These are phyloP conservation scores for Cladosporium velox DNA, from an alignment of 2,329 filamentous ascomycete species.

Conservation along the genomic window DNA sequence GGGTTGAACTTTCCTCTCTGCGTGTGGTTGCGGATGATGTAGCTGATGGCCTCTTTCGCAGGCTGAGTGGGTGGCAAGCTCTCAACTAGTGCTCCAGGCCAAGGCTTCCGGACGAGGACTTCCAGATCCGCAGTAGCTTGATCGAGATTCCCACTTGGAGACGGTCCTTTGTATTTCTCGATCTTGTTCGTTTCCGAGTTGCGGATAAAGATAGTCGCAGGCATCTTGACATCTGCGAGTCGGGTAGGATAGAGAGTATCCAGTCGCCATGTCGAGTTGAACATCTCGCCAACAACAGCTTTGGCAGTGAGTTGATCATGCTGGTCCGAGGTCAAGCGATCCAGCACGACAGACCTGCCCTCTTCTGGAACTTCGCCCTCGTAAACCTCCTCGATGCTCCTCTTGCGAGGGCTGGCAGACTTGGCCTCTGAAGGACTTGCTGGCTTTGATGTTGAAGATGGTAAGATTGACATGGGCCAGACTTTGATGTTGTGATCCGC, in stretches of 20 bases:
- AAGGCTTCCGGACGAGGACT: conserved; percentile 74
- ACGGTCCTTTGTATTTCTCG: conserved; percentile 69
- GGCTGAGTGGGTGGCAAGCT: conserved; percentile 69
- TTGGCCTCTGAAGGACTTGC: conserved; percentile 8
- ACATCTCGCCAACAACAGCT: conserved; percentile 72
- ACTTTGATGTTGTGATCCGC: conserved; percentile 75
- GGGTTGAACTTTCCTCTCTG: conserved; percentile 79
- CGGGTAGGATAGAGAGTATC: conserved; percentile 69
- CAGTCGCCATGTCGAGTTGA: conserved; percentile 72
- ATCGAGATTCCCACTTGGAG: conserved; percentile 53
- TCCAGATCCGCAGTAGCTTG: conserved; percentile 61
- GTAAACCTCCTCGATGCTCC: conserved; percentile 39
- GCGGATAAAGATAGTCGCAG: conserved; percentile 69
- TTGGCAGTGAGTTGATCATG: conserved; percentile 49
- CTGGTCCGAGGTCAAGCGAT: conserved; percentile 48
- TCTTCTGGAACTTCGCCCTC: conserved; percentile 32
- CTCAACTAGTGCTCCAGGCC: conserved; percentile 69
- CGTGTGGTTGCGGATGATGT: conserved; percentile 76
- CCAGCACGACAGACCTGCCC: conserved; percentile 31
- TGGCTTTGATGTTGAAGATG: conserved; percentile 23
- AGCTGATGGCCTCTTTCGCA: conserved; percentile 72
- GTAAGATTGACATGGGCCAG: conserved; percentile 72
- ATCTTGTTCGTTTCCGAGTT: conserved; percentile 63
- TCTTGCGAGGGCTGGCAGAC: conserved; percentile 35
- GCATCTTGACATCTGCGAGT: conserved; percentile 66